phyloP scores from a whole-genome alignment of 2,329 filamentous ascomycete species.

The Pyrenophora teres region DNA sequence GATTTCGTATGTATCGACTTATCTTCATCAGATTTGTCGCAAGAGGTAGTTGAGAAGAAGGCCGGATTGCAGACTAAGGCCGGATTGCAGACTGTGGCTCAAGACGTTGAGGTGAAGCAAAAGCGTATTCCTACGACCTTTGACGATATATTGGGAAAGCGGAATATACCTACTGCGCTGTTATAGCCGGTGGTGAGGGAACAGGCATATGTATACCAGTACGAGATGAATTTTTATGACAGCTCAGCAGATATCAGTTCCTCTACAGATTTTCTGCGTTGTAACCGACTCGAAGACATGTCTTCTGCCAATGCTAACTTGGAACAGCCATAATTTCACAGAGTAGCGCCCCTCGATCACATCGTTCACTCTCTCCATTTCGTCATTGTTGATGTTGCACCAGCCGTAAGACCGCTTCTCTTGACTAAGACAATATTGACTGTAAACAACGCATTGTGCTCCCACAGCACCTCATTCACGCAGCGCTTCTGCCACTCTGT shows the following conservation, averaged over 20 bases:
- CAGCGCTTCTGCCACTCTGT: no score
- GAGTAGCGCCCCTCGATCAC: no score
- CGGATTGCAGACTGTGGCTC: not conserved
- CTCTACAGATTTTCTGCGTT: no score
- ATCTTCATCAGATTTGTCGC: not conserved
- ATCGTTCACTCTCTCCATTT: no score
- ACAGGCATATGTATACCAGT: no score
- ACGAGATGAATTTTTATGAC: no score
- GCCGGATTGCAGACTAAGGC: not conserved
- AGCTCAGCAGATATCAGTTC: no score
- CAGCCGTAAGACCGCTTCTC: no score
- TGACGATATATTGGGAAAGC: constrained; percentile 3
- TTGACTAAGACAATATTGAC: not conserved
- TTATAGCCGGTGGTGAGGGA: not conserved
- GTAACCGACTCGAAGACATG: no score
- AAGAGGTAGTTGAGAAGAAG: not conserved
- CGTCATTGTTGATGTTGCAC: not conserved
- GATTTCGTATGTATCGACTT: no score
- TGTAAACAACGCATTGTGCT: not conserved
- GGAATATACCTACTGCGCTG: not conserved
- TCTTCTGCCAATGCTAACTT: no score
- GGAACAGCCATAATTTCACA: no score
- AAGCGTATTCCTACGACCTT: constrained; percentile 1
- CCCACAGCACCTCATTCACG: not conserved
- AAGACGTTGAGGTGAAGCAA: not conserved